Evolutionary conservation across 1,284 basidiomycete species (phyloP).

Genomic region (Omphalotus olearius): DNA sequence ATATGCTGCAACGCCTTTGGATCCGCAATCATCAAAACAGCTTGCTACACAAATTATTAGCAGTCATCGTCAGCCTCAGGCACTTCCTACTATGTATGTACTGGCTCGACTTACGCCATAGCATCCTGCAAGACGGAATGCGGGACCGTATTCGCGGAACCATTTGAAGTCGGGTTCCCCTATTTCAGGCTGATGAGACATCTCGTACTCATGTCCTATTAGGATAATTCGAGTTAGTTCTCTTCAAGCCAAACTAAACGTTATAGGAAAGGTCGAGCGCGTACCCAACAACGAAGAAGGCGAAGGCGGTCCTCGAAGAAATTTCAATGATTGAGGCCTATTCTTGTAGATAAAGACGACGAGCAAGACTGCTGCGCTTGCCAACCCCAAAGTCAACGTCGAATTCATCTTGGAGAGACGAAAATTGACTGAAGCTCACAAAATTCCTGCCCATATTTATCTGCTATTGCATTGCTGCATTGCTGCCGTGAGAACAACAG

Average conservation of each 20-base stretch:
- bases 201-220: constrained; percentile 20
- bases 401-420: too few species aligned
- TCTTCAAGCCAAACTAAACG: background rate
- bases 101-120: constrained; percentile 20
- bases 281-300: constrained; percentile 12
- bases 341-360: background rate
- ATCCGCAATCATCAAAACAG: background rate
- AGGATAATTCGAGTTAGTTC: background rate
- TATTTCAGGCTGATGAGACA: constrained; percentile 24
- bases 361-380: too few species aligned
- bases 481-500: too few species aligned
- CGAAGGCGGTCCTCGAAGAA: constrained; percentile 9
- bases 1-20: constrained; percentile 8
- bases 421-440: too few species aligned
- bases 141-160: constrained; percentile 24
- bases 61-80: background rate
- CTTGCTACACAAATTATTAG: background rate
- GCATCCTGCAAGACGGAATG: constrained; percentile 20
- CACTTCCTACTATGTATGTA: background rate
- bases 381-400: too few species aligned
- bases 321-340: constrained; percentile 3
- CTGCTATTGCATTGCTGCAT: too few species aligned
- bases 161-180: constrained; percentile 25
- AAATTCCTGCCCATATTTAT: too few species aligned
- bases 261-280: background rate